phyloP scores from a whole-genome alignment of 2,329 filamentous ascomycete species.

The Chaetothyriales sp. region DNA sequence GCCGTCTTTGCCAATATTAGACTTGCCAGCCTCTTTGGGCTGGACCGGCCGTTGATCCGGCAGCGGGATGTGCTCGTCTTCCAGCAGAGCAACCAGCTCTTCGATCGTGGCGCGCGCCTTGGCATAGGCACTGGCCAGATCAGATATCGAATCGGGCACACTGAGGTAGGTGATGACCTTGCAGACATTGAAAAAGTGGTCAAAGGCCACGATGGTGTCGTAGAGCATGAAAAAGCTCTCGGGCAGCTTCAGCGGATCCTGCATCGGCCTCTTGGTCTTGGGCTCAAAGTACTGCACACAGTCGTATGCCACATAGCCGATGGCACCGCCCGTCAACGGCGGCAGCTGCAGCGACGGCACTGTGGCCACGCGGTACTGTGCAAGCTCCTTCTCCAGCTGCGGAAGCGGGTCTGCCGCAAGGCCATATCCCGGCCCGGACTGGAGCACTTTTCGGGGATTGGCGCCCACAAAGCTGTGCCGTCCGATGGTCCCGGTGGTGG shows the following conservation, averaged over 20 bases:
- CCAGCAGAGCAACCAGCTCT: slow-evolving; percentile 56
- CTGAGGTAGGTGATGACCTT: slow-evolving; percentile 86
- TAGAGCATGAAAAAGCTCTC: slow-evolving; percentile 96
- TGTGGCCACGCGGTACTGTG: slow-evolving; percentile 62
- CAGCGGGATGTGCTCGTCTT: slow-evolving; percentile 60
- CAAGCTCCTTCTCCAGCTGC: slow-evolving; percentile 65
- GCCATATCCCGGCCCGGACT: slow-evolving; percentile 78
- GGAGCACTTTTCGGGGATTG: slow-evolving; percentile 62
- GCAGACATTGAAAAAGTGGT: slow-evolving; percentile 84
- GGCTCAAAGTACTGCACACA: slow-evolving; percentile 97
- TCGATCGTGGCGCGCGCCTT: slow-evolving; percentile 52
- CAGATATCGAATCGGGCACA: slow-evolving; percentile 43
- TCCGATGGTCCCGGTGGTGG: slow-evolving; percentile 78
- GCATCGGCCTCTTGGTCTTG: slow-evolving; percentile 76
- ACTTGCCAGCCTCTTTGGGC: slow-evolving; percentile 65
- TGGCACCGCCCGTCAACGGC: slow-evolving; percentile 76
- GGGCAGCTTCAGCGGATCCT: slow-evolving; percentile 76
- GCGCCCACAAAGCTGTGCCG: slow-evolving; percentile 92
- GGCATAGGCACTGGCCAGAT: slow-evolving; percentile 56
- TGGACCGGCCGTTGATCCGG: slow-evolving; percentile 62
- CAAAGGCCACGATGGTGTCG: slow-evolving; percentile 85
- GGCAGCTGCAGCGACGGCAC: slow-evolving; percentile 74
- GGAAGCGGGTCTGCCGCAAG: slow-evolving; percentile 73
- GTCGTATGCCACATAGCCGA: slow-evolving; percentile 95
- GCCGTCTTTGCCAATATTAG: slow-evolving; percentile 77